Percentiles rank a stretch among this genome's conserved stretches.
Evolutionary conservation across 148 eudicot genomes (phyloP).

Genomic region (Rhododendron henanense): DNA sequence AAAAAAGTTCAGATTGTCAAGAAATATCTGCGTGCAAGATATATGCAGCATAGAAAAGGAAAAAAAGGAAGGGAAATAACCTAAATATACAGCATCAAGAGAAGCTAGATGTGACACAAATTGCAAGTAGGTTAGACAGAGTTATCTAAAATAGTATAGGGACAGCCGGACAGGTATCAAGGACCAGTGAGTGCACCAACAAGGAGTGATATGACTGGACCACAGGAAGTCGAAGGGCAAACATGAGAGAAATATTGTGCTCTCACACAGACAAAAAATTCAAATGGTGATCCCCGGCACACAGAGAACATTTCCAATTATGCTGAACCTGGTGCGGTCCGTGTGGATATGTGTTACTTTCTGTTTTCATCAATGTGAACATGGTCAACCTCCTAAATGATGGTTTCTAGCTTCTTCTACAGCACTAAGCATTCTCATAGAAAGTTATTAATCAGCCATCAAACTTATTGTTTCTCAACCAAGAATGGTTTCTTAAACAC

Average conservation of each 20-base stretch:
- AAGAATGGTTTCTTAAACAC: background rate
- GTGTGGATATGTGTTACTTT: background rate
- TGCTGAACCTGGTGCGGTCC: background rate
- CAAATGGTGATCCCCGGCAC: background rate
- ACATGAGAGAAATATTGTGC: background rate
- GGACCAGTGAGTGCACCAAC: background rate
- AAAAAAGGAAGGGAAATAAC: background rate
- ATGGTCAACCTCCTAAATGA: background rate
- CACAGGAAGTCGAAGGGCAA: background rate
- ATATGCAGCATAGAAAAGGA: background rate
- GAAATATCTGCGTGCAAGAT: background rate
- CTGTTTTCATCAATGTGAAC: background rate
- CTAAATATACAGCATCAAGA: background rate
- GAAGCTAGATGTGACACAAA: background rate
- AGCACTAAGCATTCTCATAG: background rate
- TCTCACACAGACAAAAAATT: background rate
- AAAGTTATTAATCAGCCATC: background rate
- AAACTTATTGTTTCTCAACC: background rate
- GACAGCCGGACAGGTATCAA: background rate
- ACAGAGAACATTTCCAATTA: background rate
- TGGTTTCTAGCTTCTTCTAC: background rate
- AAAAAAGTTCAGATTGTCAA: background rate
- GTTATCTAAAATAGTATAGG: background rate
- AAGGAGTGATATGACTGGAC: background rate
- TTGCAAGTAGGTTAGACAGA: background rate